A percentile compares a stretch with the other conserved stretches of the same genome.
These are phyloP conservation scores for Musa troglodytarum DNA, from an alignment of 176 grass and related monocot genomes.

Conservation along the genomic window DNA sequence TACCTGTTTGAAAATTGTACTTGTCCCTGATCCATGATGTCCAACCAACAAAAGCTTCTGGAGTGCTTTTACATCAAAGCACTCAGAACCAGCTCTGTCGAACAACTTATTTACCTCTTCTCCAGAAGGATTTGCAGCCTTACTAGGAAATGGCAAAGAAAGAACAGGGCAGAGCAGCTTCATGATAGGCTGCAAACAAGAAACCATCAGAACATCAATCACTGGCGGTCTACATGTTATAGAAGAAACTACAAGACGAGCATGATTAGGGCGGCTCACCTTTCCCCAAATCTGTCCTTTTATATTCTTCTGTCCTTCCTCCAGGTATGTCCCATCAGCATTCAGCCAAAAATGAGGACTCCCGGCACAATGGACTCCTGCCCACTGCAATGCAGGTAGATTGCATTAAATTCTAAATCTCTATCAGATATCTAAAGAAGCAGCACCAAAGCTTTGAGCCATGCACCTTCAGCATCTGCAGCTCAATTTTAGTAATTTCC, in stretches of 20 bases:
- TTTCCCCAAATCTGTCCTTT: slow-evolving; percentile 93
- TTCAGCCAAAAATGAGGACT: slow-evolving; percentile 99
- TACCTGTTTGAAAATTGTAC: slow-evolving; percentile 98
- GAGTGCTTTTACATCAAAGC: slow-evolving; percentile 44
- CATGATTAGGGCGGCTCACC: slow-evolving; percentile 25
- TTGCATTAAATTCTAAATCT: not conserved
- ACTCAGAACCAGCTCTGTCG: slow-evolving; percentile 43
- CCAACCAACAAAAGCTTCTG: slow-evolving; percentile 75
- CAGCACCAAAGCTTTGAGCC: not conserved
- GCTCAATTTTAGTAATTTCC: slow-evolving; percentile 92
- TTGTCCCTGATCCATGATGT: slow-evolving; percentile 58
- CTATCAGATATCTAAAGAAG: not conserved
- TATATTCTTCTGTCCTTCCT: slow-evolving; percentile 94
- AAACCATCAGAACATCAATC: slow-evolving; percentile 1
- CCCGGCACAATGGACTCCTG: slow-evolving; percentile 96
- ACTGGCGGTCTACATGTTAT: no score
- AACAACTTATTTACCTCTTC: slow-evolving; percentile 39
- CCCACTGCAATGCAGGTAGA: slow-evolving; percentile 52
- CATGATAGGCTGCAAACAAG: slow-evolving; percentile 59
- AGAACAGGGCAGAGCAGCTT: slow-evolving; percentile 88
- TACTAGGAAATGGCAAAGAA: slow-evolving; percentile 73
- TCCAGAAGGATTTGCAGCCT: slow-evolving; percentile 32
- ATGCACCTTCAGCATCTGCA: slow-evolving; percentile 86
- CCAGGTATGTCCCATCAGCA: slow-evolving; percentile 90
- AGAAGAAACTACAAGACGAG: slow-evolving; percentile 8